Percentiles rank a stretch among this genome's conserved stretches.
Conservation (phyloP, 106 monocot species). For the Dioscorea alata region DNA sequence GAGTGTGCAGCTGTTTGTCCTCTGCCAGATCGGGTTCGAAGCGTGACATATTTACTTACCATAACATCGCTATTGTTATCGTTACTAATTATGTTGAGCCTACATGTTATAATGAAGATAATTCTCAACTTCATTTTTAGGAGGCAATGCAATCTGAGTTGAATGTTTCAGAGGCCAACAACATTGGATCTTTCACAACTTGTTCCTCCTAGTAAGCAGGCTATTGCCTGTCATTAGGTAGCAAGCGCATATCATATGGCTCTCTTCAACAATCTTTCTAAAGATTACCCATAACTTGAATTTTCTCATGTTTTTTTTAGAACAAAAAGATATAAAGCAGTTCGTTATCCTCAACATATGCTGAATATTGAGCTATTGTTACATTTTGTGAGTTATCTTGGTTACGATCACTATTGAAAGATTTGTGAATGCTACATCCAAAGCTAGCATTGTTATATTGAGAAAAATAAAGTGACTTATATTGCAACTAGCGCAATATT, state of each 20-base stretch:
- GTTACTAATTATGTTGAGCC: too few relatives aligned
- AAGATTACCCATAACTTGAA: not conserved
- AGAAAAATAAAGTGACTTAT: constrained; percentile 15
- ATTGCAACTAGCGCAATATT: constrained; percentile 11
- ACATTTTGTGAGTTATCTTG: constrained; percentile 13
- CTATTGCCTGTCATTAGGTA: not conserved
- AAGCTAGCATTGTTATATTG: constrained; percentile 4
- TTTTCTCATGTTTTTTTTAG: not conserved
- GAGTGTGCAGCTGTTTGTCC: too few relatives aligned
- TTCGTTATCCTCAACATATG: constrained; percentile 11
- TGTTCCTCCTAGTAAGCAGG: not conserved
- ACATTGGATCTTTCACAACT: too few relatives aligned
- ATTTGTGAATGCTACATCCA: not conserved
- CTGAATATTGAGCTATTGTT: constrained; percentile 9
- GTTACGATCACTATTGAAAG: constrained; percentile 2
- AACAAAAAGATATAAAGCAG: constrained; percentile 6
- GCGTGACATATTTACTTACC: too few relatives aligned
- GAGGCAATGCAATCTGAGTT: too few relatives aligned
- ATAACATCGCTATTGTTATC: too few relatives aligned
- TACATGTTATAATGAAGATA: too few relatives aligned
- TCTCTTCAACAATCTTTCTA: not conserved
- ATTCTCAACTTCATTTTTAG: too few relatives aligned
- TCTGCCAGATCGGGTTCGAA: too few relatives aligned
- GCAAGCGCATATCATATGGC: not conserved
- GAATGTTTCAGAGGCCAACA: too few relatives aligned